Conservation (phyloP, 2,329 filamentous ascomycete genomes). For the Davidsoniella virescens region DNA sequence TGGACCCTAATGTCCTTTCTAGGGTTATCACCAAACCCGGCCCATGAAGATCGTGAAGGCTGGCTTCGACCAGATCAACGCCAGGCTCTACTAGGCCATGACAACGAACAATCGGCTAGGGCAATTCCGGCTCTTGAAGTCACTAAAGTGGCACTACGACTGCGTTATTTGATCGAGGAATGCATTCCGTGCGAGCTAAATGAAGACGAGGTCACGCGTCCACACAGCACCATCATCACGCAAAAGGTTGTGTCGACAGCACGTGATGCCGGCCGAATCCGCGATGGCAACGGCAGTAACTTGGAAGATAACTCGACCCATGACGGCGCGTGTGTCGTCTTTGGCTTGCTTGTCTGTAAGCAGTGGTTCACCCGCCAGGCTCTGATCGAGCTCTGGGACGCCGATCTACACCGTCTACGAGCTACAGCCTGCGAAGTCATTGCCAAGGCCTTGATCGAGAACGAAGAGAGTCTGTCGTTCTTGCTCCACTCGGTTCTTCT, state of each 20-base stretch:
- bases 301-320: constrained; percentile 23
- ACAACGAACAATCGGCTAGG: constrained; percentile 25
- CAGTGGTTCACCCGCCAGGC: constrained; percentile 69
- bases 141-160: constrained; percentile 72
- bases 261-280: constrained; percentile 57
- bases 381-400: constrained; percentile 74
- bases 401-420: constrained; percentile 63
- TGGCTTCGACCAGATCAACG: constrained; percentile 6
- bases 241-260: constrained; percentile 63
- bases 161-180: constrained; percentile 82
- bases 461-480: constrained; percentile 61
- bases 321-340: constrained; percentile 66
- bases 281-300: too few relatives aligned
- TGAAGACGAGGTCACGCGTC: constrained; percentile 52
- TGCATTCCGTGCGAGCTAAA: constrained; percentile 84
- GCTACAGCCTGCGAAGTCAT: constrained; percentile 79
- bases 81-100: too few relatives aligned
- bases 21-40: constrained; percentile 4
- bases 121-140: constrained; percentile 64
- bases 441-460: constrained; percentile 69
- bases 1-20: constrained; percentile 10
- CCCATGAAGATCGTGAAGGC: neutral
- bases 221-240: constrained; percentile 79
- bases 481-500: constrained; percentile 69
- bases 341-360: constrained; percentile 57